A percentile compares a stretch with the other conserved stretches of the same genome.
Conservation (phyloP, 2,329 filamentous ascomycete genomes). For the Harringtonia aguacate region DNA sequence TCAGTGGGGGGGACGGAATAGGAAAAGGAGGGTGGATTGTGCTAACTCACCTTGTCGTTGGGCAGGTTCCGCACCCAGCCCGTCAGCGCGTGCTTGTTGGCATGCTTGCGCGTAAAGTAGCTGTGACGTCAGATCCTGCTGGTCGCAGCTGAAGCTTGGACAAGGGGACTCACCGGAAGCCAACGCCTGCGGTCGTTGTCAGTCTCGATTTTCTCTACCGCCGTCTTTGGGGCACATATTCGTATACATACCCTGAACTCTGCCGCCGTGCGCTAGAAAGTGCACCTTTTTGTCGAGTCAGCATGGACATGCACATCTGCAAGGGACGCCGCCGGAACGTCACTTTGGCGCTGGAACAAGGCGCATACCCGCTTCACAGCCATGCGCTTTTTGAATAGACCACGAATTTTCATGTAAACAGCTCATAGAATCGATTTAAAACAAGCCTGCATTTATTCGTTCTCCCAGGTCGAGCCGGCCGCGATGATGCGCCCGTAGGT, state of each 20-base stretch:
- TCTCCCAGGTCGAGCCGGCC: too few species aligned
- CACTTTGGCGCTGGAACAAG: too few species aligned
- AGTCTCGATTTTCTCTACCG: neutral
- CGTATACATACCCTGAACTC: conserved; percentile 49
- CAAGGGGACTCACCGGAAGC: conserved; percentile 39
- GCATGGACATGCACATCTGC: too few species aligned
- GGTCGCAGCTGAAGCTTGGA: neutral
- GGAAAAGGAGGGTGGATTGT: neutral
- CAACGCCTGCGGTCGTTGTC: conserved; percentile 39
- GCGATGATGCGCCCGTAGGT: too few species aligned
- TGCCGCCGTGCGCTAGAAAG: conserved; percentile 52
- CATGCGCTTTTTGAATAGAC: conserved; percentile 1
- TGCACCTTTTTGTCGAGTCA: conserved; percentile 40
- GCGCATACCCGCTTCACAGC: conserved; percentile 12
- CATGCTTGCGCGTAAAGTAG: conserved; percentile 44
- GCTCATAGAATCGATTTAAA: too few species aligned
- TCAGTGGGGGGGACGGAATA: neutral
- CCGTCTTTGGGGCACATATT: neutral
- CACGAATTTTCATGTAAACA: neutral
- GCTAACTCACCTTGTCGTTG: conserved; percentile 36
- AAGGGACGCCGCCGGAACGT: too few species aligned
- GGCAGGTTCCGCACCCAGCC: conserved; percentile 53
- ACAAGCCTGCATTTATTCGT: too few species aligned
- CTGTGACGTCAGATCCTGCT: conserved; percentile 17
- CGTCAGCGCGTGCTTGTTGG: conserved; percentile 37